A percentile compares a stretch with the other conserved stretches of the same genome.
Evolutionary conservation across 352 stramenopile species (phyloP).

Genomic region (Sclerospora graminicola): DNA sequence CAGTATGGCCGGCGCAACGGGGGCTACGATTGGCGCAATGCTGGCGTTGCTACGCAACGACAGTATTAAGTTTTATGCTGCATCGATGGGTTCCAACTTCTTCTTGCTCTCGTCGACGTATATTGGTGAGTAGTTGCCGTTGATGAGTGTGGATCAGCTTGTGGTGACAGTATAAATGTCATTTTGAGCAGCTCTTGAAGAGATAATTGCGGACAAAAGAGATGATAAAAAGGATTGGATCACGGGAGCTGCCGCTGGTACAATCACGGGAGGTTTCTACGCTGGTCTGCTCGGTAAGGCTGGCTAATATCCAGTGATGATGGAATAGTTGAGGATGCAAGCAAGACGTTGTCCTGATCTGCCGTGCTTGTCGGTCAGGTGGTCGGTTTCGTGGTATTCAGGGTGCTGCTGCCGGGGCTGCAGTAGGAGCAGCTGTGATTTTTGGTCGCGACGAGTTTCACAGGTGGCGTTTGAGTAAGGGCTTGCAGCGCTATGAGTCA

Average conservation of each 20-base stretch:
- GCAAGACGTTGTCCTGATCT: not conserved
- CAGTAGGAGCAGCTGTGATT: constrained; percentile 44
- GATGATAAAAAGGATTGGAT: constrained; percentile 47
- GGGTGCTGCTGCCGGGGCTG: constrained; percentile 46
- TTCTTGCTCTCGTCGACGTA: constrained; percentile 80
- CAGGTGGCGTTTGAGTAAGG: constrained; percentile 64
- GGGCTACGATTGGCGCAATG: constrained; percentile 42
- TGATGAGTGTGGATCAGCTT: not conserved
- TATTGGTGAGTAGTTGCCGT: constrained; percentile 33
- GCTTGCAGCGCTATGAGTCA: constrained; percentile 64
- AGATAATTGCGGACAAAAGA: constrained; percentile 63
- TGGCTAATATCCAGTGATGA: not conserved
- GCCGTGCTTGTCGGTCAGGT: constrained; percentile 21
- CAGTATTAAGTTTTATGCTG: constrained; percentile 69
- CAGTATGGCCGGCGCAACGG: constrained; percentile 36
- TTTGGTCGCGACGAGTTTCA: constrained; percentile 65
- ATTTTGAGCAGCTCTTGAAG: constrained; percentile 44
- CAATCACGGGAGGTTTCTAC: constrained; percentile 66
- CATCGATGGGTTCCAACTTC: constrained; percentile 80
- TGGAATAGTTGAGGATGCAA: not conserved
- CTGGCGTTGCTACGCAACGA: constrained; percentile 65
- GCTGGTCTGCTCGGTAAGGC: constrained; percentile 48
- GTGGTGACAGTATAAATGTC: not conserved
- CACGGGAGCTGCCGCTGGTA: constrained; percentile 41
- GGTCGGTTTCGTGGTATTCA: constrained; percentile 59